Evolutionary conservation across 2,329 filamentous ascomycete species (phyloP), one percentile per base, ranked within the genome.

Genomic region (Exophiala viscosa): DNA sequence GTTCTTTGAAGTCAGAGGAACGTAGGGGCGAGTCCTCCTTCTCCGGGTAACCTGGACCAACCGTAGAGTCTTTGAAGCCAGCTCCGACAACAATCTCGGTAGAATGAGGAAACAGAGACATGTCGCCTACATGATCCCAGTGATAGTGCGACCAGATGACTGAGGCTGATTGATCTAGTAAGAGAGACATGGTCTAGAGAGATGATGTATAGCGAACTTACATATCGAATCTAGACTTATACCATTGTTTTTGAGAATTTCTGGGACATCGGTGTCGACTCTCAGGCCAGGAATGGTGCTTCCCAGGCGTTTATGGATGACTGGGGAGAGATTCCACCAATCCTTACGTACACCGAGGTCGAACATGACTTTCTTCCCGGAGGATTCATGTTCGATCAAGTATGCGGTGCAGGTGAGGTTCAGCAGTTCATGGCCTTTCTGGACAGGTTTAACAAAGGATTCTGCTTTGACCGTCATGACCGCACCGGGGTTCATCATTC

Each of bases 21-120:
- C 64, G 60, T 0, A 74, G 60, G 0, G 62, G 61, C 1, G 67
- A 68, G 0, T 72, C 59, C 1, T 65, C 62, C 15, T 72, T 68
- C 2, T 62, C 53, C 0, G 79, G 79, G 44, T 70, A 77, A 0
- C 75, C 77, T 1, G 79, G 78, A 59, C 76, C 70, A 0, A 62
- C 64, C 1, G 70, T 55, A 0, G 64, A 64, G 0, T 62, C 64
- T 2, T 70, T 56, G 63, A 81, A 77, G 0, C 79, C 79, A 0
- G 78, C 74, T 0, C 80, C 80, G 3, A 82, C 78, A 18, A 82
- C 59, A 0, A 83, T 60, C 11, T 75, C 69, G 0, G 77, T 78
- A 1, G 60, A 64, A 0, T 60, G 1, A 0, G 77, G 75, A 45
- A 82, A 82, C 0, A 64, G 65, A 0, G 73, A 70, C 0, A 73